These are phyloP conservation scores for Leccinum variabile DNA, from an alignment of 1,284 basidiomycete genomes.

Conservation along the genomic window DNA sequence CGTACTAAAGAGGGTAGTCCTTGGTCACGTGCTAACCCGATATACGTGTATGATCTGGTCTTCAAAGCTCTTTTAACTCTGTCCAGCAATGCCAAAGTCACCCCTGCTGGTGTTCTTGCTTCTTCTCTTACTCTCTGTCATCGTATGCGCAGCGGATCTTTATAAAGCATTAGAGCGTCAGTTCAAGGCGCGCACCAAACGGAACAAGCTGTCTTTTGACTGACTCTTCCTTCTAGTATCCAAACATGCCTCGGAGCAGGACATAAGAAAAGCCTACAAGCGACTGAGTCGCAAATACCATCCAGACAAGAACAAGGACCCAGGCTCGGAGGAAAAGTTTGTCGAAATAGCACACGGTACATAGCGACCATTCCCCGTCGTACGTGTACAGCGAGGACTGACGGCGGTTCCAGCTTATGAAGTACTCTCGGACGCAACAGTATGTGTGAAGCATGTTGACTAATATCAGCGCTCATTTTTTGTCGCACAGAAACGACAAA, in stretches of 20 bases:
- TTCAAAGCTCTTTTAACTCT: neutral
- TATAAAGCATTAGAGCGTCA: conserved; percentile 76
- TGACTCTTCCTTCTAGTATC: conserved; percentile 52
- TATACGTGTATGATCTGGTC: conserved; percentile 30
- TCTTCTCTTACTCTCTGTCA: conserved; percentile 45
- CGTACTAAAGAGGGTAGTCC: neutral
- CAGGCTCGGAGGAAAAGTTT: conserved; percentile 80
- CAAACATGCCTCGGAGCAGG: conserved; percentile 77
- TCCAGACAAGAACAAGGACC: conserved; percentile 91
- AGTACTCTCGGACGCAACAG: conserved; percentile 79
- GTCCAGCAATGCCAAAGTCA: conserved; percentile 26
- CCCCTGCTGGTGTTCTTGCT: conserved; percentile 39
- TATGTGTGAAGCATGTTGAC: conserved; percentile 33
- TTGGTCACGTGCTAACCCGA: conserved; percentile 28
- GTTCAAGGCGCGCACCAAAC: conserved; percentile 41
- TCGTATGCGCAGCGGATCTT: conserved; percentile 64
- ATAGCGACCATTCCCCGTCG: conserved; percentile 23
- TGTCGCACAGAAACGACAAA: conserved; percentile 71
- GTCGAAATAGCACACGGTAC: conserved; percentile 86
- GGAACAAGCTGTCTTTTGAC: conserved; percentile 32
- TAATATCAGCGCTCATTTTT: conserved; percentile 1
- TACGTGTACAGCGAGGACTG: conserved; percentile 9
- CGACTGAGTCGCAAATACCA: conserved; percentile 87
- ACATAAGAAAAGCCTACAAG: conserved; percentile 91
- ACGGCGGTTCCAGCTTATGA: conserved; percentile 73